Percentiles rank a stretch among this genome's conserved stretches.
Evolutionary conservation across 2,329 filamentous ascomycete species (phyloP).

Genomic region (Penicillium sclerotigenum): DNA sequence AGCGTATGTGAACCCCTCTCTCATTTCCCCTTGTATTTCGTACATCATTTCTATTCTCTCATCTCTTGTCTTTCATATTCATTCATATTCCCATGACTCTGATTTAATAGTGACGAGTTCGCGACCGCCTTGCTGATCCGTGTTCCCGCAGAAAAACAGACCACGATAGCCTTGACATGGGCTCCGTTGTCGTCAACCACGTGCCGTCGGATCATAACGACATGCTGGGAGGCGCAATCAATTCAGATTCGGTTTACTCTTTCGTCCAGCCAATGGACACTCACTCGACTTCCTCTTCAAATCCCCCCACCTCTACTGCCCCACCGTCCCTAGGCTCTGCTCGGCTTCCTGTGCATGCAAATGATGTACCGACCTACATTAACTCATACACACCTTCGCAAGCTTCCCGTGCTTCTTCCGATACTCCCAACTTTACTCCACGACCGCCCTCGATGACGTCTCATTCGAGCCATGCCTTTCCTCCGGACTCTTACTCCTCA

Average conservation of each 20-base stretch:
- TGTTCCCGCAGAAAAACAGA: constrained; percentile 2
- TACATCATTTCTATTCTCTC: neutral
- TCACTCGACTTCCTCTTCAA: constrained; percentile 22
- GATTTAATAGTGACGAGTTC: neutral
- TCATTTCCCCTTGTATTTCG: neutral
- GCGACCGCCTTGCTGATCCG: constrained; percentile 13
- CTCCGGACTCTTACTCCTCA: constrained; percentile 17
- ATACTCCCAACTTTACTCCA: constrained; percentile 17
- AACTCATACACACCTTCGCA: constrained; percentile 22
- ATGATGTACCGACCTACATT: constrained; percentile 39
- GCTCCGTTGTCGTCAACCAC: constrained; percentile 63
- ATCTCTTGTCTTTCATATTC: neutral
- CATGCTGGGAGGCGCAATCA: constrained; percentile 55
- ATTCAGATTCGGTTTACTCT: constrained; percentile 39
- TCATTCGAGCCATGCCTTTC: constrained; percentile 28
- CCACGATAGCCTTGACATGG: constrained; percentile 50
- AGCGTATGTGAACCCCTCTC: constrained; percentile 4
- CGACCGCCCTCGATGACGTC: constrained; percentile 51
- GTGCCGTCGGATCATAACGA: constrained; percentile 69
- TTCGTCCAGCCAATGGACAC: constrained; percentile 9
- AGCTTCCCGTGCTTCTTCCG: constrained; percentile 23
- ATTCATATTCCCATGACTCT: neutral
- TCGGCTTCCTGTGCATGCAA: constrained; percentile 25
- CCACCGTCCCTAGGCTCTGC: constrained; percentile 37
- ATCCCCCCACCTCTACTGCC: constrained; percentile 37